Percentiles rank a stretch among this genome's conserved stretches.
Evolutionary conservation across 2,329 filamentous ascomycete species (phyloP).

Genomic region (Aspergillus sp.): DNA sequence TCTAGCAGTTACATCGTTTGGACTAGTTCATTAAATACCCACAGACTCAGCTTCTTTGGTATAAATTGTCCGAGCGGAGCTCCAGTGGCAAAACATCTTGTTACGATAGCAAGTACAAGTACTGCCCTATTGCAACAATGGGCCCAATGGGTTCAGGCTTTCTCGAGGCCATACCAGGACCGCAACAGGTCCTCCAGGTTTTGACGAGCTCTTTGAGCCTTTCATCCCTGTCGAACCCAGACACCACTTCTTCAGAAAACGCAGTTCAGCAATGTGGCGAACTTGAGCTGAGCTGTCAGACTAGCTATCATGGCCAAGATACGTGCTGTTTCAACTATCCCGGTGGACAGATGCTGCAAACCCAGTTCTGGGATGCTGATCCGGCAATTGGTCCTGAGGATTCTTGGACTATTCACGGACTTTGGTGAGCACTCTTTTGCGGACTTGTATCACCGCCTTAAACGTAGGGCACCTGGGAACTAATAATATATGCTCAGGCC

Average conservation of each 20-base stretch:
- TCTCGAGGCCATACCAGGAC: slow-evolving; percentile 30
- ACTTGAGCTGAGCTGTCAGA: slow-evolving; percentile 60
- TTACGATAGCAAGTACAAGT: not conserved
- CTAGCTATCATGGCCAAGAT: slow-evolving; percentile 59
- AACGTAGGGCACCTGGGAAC: not conserved
- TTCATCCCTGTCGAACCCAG: slow-evolving; percentile 18
- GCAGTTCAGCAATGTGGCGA: slow-evolving; percentile 31
- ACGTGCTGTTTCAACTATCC: slow-evolving; percentile 75
- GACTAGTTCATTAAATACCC: not conserved
- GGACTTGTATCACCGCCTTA: not conserved
- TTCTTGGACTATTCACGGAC: slow-evolving; percentile 73
- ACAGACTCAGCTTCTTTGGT: not conserved
- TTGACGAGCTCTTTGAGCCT: slow-evolving; percentile 32
- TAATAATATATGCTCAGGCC: slow-evolving; percentile 45
- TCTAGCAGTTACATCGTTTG: not conserved
- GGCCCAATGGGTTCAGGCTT: slow-evolving; percentile 12
- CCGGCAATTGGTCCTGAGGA: slow-evolving; percentile 65
- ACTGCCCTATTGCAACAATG: not conserved
- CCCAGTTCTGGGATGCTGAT: slow-evolving; percentile 74
- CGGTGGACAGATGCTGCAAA: slow-evolving; percentile 69
- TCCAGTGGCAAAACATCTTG: not conserved
- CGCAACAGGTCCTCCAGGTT: slow-evolving; percentile 36
- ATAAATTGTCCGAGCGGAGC: not conserved
- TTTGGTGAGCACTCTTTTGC: slow-evolving; percentile 50
- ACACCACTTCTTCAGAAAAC: slow-evolving; percentile 9